Base-by-base conservation (phyloP, 768 basidiomycete species). In the Kondoa malvinella region DNA sequence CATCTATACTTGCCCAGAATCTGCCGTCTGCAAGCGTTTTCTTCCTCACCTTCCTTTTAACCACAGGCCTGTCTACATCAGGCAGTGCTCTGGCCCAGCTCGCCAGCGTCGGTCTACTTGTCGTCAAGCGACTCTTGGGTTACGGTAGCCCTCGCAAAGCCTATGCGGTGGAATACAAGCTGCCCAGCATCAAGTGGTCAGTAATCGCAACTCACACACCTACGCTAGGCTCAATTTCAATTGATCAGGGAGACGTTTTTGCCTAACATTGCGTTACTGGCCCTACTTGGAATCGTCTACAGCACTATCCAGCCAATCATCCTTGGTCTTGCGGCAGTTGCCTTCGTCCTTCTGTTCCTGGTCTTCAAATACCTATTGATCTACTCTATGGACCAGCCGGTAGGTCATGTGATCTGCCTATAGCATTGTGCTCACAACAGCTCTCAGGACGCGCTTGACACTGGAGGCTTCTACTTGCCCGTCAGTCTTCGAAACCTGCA, bases 111-210 rank as follows among this genome's bases (percentile, higher is more conserved):
- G 75, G 84, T 3, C 72, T 96, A 58, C 96, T 95, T 79, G 95
- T 95, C 73, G 86, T 92, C 76, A 94, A 90, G 79, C 78, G 95
- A 27, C 81, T 86, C 77, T 78, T 99, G 15, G 82, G 92, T 21
- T 92, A 90, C 27, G 88, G 87, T 71, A 92, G 92, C 0, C 88
- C 92, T 57, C 83, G 92, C n/a, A 84, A 87, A 1, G 81, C 96
- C 15, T 94, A 86, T 74, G 80, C 81, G 32, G 87, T 92, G 81
- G 88, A 89, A 77, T 92, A 87, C 76, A 83, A 80, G 2, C 81
- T 86, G 50, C 78, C n/a, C n/a, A n/a, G n/a, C n/a, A n/a, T n/a
- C n/a, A n/a, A n/a, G n/a, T n/a, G n/a, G n/a, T n/a, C n/a, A n/a
- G n/a, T n/a, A n/a, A n/a, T n/a, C n/a, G n/a, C n/a, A n/a, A n/a